Conservation (phyloP, 1,139 yeast species). For the Suhomyces wounanorum region DNA sequence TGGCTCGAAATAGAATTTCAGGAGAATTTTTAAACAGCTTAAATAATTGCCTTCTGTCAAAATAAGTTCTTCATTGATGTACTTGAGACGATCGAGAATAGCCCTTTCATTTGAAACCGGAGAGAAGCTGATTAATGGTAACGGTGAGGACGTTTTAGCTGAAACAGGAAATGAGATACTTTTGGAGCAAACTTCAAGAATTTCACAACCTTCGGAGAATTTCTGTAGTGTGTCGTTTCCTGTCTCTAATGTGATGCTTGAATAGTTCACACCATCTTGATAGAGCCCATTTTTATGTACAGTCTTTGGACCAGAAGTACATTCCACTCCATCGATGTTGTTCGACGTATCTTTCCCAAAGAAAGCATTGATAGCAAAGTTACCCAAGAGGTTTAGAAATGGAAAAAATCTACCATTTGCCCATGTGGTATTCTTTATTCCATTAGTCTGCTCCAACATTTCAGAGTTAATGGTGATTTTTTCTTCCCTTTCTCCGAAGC, state of each 20-base stretch:
- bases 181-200: neutral
- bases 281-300: too few relatives aligned
- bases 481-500: too few relatives aligned
- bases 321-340: too few relatives aligned
- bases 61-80: constrained; percentile 47
- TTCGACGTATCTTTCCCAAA: neutral
- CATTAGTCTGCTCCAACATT: too few relatives aligned
- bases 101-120: constrained; percentile 7
- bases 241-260: neutral
- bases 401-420: neutral
- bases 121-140: constrained; percentile 17
- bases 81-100: constrained; percentile 17
- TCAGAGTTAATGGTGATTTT: too few relatives aligned
- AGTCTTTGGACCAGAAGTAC: too few relatives aligned
- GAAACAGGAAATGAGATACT: neutral
- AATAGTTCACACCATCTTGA: neutral
- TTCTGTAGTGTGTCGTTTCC: neutral
- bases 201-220: neutral
- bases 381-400: neutral
- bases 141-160: constrained; percentile 12
- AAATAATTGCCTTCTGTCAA: constrained; percentile 51
- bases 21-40: constrained; percentile 41
- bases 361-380: neutral
- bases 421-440: neutral
- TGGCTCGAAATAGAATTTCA: constrained; percentile 39